These are phyloP conservation scores for Hanseniaspora gamundiae DNA, from an alignment of 1,139 yeast genomes.

Conservation along the genomic window DNA sequence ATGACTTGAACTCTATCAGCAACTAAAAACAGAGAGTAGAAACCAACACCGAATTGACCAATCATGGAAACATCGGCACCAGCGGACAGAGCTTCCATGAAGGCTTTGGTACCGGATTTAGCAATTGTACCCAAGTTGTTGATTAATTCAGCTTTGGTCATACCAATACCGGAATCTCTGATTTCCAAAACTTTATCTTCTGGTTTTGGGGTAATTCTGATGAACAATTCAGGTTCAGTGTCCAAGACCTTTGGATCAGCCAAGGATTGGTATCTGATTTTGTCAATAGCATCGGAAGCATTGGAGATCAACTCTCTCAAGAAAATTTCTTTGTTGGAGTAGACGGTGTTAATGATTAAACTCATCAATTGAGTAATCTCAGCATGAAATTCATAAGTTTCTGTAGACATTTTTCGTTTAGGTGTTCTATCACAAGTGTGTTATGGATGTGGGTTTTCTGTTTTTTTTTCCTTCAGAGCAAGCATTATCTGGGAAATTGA, in stretches of 20 bases:
- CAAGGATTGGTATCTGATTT: slow-evolving; percentile 93
- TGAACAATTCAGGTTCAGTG: slow-evolving; percentile 90
- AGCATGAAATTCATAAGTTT: slow-evolving; percentile 97
- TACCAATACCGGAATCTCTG: slow-evolving; percentile 99
- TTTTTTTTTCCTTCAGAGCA: background rate
- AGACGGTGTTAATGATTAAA: slow-evolving; percentile 98
- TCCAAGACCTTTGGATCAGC: slow-evolving; percentile 88
- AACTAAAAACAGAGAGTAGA: slow-evolving; percentile 98
- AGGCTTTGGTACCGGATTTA: slow-evolving; percentile 98
- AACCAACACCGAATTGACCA: slow-evolving; percentile 99
- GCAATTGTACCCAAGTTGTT: slow-evolving; percentile 99
- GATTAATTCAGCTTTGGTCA: slow-evolving; percentile 98
- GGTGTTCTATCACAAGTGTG: no score
- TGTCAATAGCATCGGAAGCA: slow-evolving; percentile 94
- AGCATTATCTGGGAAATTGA: background rate
- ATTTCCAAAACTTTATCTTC: slow-evolving; percentile 90
- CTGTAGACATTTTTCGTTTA: slow-evolving; percentile 51
- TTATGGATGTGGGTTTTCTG: slow-evolving; percentile 3
- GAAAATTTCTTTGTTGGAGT: slow-evolving; percentile 98
- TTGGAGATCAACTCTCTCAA: slow-evolving; percentile 97
- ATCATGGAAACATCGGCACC: slow-evolving; percentile 99
- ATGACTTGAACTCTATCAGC: slow-evolving; percentile 98
- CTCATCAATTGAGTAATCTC: slow-evolving; percentile 99
- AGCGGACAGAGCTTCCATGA: slow-evolving; percentile 98
- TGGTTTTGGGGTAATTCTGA: slow-evolving; percentile 94